These are phyloP conservation scores for Fusarium cicatricum DNA, from an alignment of 2,329 filamentous ascomycete species.

Conservation along the genomic window DNA sequence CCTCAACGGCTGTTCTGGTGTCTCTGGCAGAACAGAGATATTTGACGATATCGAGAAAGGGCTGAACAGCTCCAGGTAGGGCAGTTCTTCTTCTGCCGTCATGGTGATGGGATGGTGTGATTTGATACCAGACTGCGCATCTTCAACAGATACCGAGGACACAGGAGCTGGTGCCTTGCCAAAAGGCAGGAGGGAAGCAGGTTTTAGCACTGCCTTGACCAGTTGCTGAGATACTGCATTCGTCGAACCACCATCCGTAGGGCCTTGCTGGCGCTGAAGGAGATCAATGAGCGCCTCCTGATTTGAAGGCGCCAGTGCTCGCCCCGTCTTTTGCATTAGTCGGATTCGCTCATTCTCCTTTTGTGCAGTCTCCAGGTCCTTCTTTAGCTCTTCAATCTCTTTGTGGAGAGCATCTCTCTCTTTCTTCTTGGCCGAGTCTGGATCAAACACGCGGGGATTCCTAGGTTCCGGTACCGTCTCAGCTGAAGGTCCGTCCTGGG, in stretches of 20 bases:
- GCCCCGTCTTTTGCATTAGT: conserved; percentile 50
- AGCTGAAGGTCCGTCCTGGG: background rate
- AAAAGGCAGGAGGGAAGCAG: conserved; percentile 62
- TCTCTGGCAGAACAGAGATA: conserved; percentile 54
- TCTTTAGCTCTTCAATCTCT: conserved; percentile 64
- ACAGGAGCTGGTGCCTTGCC: conserved; percentile 46
- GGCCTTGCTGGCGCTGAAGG: conserved; percentile 51
- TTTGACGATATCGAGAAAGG: conserved; percentile 69
- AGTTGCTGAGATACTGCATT: conserved; percentile 50
- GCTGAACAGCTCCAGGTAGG: conserved; percentile 76
- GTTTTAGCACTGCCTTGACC: conserved; percentile 59
- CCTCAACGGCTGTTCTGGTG: conserved; percentile 48
- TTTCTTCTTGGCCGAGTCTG: conserved; percentile 58
- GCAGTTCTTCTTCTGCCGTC: conserved; percentile 69
- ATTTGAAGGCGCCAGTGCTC: conserved; percentile 46
- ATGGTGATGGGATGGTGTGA: conserved; percentile 73
- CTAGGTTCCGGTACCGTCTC: conserved; percentile 1
- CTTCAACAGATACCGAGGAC: conserved; percentile 34
- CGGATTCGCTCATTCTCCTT: conserved; percentile 66
- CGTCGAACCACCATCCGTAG: conserved; percentile 44
- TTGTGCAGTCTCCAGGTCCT: conserved; percentile 64
- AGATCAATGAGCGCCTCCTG: conserved; percentile 52
- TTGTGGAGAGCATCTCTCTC: conserved; percentile 61
- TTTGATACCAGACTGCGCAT: conserved; percentile 52
- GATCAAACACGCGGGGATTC: conserved; percentile 43